Evolutionary conservation across 306 rosid genomes (phyloP).

Genomic region (Malus fusca): DNA sequence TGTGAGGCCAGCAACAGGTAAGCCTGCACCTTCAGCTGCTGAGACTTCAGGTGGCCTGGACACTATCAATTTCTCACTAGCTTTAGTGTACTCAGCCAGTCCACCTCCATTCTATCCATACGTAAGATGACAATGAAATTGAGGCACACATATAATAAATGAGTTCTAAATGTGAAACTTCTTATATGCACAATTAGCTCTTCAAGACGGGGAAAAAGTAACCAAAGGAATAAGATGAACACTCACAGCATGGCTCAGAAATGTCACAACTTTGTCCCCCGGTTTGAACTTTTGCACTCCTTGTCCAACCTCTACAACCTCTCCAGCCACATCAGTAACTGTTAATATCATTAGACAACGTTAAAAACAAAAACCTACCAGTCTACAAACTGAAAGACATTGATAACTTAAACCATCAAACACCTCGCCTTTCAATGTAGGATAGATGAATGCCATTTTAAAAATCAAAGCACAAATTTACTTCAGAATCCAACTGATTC

Average conservation of each 20-base stretch:
- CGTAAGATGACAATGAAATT: background rate
- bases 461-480: too few species aligned
- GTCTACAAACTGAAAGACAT: background rate
- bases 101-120: constrained; percentile 61
- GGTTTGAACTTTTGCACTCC: constrained; percentile 45
- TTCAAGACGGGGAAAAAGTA: background rate
- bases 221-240: background rate
- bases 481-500: too few species aligned
- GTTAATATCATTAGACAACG: background rate
- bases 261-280: constrained; percentile 62
- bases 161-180: background rate
- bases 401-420: background rate
- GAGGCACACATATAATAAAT: background rate
- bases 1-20: constrained; percentile 61
- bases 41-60: constrained; percentile 42
- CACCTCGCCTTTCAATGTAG: background rate
- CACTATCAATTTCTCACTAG: constrained; percentile 39
- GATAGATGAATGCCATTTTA: too few species aligned
- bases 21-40: constrained; percentile 48
- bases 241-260: constrained; percentile 30
- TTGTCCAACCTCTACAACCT: constrained; percentile 49
- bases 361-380: background rate
- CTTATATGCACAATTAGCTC: background rate
- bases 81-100: constrained; percentile 54
- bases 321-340: constrained; percentile 39